phyloP scores from a whole-genome alignment of 2,329 filamentous ascomycete species.

The Orbilia quercus region DNA sequence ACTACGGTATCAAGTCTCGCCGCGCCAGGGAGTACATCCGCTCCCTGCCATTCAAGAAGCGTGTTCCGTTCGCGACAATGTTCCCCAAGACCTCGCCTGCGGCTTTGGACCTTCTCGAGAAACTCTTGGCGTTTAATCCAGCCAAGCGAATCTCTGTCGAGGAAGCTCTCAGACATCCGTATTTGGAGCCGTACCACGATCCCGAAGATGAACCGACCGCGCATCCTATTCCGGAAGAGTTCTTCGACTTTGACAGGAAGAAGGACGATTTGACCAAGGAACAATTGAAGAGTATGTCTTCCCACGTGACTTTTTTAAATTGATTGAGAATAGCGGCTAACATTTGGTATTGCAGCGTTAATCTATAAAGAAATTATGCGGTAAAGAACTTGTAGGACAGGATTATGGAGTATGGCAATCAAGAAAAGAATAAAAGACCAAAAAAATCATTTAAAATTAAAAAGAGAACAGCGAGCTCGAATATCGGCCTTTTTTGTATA shows the following conservation, averaged over 20 bases:
- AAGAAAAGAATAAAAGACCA: not conserved
- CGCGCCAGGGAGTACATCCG: slow-evolving; percentile 98
- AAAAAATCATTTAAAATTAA: too few relatives aligned
- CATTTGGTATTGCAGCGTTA: slow-evolving; percentile 68
- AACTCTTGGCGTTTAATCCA: slow-evolving; percentile 95
- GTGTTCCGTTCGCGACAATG: slow-evolving; percentile 95
- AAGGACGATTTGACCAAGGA: slow-evolving; percentile 99
- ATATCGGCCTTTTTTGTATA: not conserved
- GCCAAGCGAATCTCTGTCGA: slow-evolving; percentile 98
- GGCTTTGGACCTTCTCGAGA: slow-evolving; percentile 92
- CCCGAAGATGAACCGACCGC: slow-evolving; percentile 98
- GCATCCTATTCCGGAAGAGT: slow-evolving; percentile 95
- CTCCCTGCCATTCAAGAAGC: slow-evolving; percentile 98
- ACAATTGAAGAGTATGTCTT: slow-evolving; percentile 82
- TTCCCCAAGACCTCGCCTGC: slow-evolving; percentile 99
- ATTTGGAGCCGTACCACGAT: slow-evolving; percentile 98
- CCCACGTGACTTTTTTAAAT: not conserved
- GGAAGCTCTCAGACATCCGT: slow-evolving; percentile 95
- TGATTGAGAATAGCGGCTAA: slow-evolving; percentile 38
- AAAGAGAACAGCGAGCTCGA: not conserved
- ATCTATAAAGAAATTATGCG: slow-evolving; percentile 98
- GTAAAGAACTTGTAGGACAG: slow-evolving; percentile 23
- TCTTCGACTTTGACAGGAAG: slow-evolving; percentile 99
- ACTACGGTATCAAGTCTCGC: slow-evolving; percentile 99
- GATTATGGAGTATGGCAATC: not conserved